These are phyloP conservation scores for Citrus trifoliata DNA, from an alignment of 345 rosid species.

Conservation along the genomic window DNA sequence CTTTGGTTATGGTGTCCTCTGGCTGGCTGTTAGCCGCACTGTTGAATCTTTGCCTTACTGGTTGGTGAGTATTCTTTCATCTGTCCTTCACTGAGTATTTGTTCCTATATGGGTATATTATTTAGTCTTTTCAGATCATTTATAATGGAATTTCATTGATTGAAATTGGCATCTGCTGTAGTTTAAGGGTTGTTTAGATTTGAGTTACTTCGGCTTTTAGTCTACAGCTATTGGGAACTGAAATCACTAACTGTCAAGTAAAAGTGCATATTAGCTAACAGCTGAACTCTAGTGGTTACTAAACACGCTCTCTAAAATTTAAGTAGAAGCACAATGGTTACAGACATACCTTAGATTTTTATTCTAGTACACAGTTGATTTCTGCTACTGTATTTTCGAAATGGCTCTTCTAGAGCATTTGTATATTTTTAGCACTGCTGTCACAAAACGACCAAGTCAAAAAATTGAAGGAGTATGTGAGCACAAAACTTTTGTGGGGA, in stretches of 20 bases:
- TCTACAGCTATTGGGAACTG: no score
- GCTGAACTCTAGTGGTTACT: no score
- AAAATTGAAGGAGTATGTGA: neutral
- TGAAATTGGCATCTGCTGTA: neutral
- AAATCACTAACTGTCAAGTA: no score
- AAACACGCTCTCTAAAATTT: neutral
- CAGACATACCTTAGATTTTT: neutral
- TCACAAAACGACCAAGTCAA: neutral
- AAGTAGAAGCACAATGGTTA: neutral
- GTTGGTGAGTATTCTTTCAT: slow-evolving; percentile 47
- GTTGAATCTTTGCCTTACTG: slow-evolving; percentile 56
- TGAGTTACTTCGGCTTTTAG: neutral
- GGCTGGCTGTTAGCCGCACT: slow-evolving; percentile 51
- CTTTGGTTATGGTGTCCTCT: slow-evolving; percentile 60
- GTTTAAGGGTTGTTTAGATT: neutral
- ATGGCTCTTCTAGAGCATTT: no score
- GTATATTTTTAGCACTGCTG: no score
- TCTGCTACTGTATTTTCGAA: no score
- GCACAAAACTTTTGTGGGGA: neutral
- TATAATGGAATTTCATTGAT: neutral
- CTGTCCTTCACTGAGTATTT: neutral
- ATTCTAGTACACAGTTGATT: no score
- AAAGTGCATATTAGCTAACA: no score
- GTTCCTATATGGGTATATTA: neutral
- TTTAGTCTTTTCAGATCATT: neutral